These are phyloP conservation scores for Thecamonas trahens DNA, from an alignment of 78 protist genomes.

Conservation along the genomic window DNA sequence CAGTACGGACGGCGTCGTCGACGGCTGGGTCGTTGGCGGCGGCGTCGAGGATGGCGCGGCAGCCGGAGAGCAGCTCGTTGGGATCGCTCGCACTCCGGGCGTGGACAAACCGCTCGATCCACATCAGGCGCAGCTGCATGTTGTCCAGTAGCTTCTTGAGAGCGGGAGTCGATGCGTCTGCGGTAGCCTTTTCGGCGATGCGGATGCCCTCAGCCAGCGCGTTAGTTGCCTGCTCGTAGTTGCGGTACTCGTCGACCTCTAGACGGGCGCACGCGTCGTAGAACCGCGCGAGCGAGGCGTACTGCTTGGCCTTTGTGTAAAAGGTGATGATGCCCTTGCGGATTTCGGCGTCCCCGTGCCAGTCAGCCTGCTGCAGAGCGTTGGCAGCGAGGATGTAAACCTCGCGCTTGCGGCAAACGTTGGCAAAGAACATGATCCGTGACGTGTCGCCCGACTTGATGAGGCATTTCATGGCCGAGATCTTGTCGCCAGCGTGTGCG, in stretches of 20 bases:
- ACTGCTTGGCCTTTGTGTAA: conserved; percentile 68
- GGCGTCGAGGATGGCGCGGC: conserved; percentile 15
- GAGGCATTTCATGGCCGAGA: conserved; percentile 62
- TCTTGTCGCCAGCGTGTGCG: conserved; percentile 54
- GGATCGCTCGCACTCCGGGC: conserved; percentile 34
- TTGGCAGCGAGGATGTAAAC: conserved; percentile 74
- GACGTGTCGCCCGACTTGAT: conserved; percentile 69
- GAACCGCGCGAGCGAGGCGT: conserved; percentile 48
- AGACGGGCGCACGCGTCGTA: conserved; percentile 65
- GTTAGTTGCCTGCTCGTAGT: conserved; percentile 66
- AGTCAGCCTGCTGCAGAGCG: conserved; percentile 62
- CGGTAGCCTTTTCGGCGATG: not conserved
- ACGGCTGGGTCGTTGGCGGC: conserved; percentile 1
- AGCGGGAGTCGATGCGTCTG: not conserved
- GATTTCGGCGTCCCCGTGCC: conserved; percentile 56
- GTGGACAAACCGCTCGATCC: conserved; percentile 38
- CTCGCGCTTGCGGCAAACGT: conserved; percentile 24
- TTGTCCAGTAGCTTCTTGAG: not conserved
- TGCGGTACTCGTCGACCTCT: conserved; percentile 76
- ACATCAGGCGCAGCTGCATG: conserved; percentile 2
- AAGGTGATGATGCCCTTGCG: conserved; percentile 54
- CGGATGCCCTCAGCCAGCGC: conserved; percentile 55
- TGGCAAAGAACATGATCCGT: conserved; percentile 66
- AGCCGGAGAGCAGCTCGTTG: conserved; percentile 21
- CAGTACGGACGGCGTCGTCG: conserved; percentile 31